Base-by-base conservation (phyloP, 2,329 filamentous ascomycete genomes). In the Penicillium sp. region DNA sequence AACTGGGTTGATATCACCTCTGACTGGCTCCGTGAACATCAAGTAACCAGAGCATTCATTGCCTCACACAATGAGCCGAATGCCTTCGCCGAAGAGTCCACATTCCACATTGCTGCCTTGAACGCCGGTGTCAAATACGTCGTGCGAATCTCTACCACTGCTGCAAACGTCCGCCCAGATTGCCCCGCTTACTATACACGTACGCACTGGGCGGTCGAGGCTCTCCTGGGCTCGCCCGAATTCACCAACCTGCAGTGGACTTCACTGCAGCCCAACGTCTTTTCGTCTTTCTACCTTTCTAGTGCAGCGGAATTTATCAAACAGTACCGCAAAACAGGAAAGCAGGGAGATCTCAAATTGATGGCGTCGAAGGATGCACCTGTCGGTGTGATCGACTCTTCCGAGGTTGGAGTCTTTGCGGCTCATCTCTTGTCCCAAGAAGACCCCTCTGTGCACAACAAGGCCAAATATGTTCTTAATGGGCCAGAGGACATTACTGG, bases 191-290 rank as follows among this genome's bases (percentile, higher is more conserved):
- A 74, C 60, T 79, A 79, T 52, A 49, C 71, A 4, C 68, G 77
- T 6, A 36, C 62, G 0, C 76, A 79, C 48, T 79, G 76, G 76
- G 77, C 77, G 0, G 73, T 79, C 19, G 77, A 79, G 60, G 21
- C 65, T 6, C 53, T 79, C 41, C 66, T 79, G 4, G 55, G 60
- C 51, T 69, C 74, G 33, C 69, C 72, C 0, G 74, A 76, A 50
- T 79, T 78, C 49, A 42, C 55, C 9, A 19, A 31, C 3, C 54
- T 79, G 44, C 66, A 68, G 12, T 79, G 73, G 74, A 76, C 75
- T 0, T 78, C 75, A 0, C 65, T 79, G 6, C 76, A 76, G 60
- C 70, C 76, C 0, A 79, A 79, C 23, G 2, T 66, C 4, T 77
- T 75, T 48, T 35, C 58, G 10, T 43, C 29, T 48, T 60, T 70